phyloP scores from a whole-genome alignment of 2,329 filamentous ascomycete species.

The Hymenoscyphus linearis region DNA sequence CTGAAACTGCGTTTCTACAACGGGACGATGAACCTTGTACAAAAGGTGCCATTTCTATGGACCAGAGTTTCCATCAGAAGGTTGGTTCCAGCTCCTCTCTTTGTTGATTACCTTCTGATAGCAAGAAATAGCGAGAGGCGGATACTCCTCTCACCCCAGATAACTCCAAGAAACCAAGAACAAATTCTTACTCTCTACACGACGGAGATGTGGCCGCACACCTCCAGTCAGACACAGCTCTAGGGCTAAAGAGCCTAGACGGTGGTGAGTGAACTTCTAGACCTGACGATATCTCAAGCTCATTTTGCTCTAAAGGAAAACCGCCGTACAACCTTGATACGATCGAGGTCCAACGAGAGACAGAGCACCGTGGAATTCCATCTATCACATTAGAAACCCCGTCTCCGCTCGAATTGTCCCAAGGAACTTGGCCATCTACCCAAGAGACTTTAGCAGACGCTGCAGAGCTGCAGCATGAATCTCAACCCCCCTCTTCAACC shows the following conservation, averaged over 20 bases:
- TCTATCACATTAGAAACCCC: too few relatives aligned
- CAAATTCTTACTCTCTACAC: background rate
- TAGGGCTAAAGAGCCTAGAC: background rate
- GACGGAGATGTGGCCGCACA: background rate
- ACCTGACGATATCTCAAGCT: background rate
- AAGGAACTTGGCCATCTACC: too few relatives aligned
- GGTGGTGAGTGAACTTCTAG: background rate
- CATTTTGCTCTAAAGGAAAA: background rate
- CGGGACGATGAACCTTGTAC: too few relatives aligned
- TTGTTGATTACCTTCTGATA: background rate
- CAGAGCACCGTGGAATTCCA: too few relatives aligned
- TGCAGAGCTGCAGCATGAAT: too few relatives aligned
- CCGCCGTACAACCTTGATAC: too few relatives aligned
- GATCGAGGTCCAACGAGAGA: too few relatives aligned
- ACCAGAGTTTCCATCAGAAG: background rate
- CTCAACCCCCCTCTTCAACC: too few relatives aligned
- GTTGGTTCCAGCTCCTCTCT: background rate
- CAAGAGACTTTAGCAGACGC: too few relatives aligned
- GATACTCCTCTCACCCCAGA: background rate
- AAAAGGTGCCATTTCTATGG: background rate
- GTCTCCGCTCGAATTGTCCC: too few relatives aligned
- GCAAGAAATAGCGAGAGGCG: background rate
- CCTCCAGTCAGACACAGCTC: background rate
- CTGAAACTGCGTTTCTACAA: too few relatives aligned
- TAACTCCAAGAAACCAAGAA: background rate